Conservation (phyloP, 139 green algal species). For the Picochlorum sp. region DNA sequence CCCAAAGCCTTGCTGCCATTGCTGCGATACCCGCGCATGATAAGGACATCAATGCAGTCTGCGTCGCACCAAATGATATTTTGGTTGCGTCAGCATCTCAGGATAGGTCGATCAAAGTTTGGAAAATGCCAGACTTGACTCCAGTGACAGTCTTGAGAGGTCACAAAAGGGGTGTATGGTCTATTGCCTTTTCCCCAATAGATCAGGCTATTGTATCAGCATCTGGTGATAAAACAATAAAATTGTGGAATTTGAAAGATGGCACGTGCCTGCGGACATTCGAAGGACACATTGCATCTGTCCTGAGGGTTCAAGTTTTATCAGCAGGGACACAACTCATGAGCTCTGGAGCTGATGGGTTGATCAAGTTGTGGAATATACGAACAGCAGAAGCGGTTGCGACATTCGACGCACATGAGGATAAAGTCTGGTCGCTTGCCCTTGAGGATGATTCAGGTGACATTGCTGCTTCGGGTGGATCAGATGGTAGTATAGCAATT, state of each 20-base stretch:
- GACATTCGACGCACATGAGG: conserved; percentile 92
- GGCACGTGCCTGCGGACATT: conserved; percentile 81
- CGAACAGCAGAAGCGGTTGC: conserved; percentile 58
- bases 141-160: conserved; percentile 49
- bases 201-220: conserved; percentile 56
- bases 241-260: conserved; percentile 78
- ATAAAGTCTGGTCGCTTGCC: conserved; percentile 77
- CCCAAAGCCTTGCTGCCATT: background rate
- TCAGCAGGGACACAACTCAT: conserved; percentile 73
- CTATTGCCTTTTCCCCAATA: conserved; percentile 78
- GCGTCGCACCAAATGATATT: conserved; percentile 43
- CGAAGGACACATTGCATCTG: conserved; percentile 80
- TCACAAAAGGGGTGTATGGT: conserved; percentile 92
- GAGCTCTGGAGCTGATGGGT: conserved; percentile 77
- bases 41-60: conserved; percentile 94
- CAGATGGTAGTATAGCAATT: conserved; percentile 65
- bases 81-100: conserved; percentile 67
- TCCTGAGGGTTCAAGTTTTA: conserved; percentile 72
- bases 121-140: conserved; percentile 72
- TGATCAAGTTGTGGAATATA: conserved; percentile 92
- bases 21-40: conserved; percentile 86
- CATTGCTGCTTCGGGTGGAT: conserved; percentile 62
- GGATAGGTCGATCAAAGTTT: conserved; percentile 80
- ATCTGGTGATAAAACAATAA: conserved; percentile 75
- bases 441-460: conserved; percentile 12